A percentile compares a stretch with the other conserved stretches of the same genome.
Evolutionary conservation across 2,329 filamentous ascomycete species (phyloP).

Genomic region (Colletotrichum filicis): DNA sequence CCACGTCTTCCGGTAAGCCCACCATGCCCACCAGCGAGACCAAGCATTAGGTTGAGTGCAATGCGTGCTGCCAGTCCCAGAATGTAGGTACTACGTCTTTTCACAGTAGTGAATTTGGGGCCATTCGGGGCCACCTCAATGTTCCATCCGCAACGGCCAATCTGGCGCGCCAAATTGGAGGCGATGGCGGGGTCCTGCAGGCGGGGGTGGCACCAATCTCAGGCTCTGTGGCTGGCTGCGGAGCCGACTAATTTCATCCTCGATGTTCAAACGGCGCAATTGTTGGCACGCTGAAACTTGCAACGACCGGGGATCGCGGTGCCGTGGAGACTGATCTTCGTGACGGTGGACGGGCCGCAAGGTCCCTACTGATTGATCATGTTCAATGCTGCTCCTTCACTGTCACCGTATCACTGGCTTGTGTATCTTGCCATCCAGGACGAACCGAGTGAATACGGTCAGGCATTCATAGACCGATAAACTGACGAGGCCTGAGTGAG

Average conservation of each 20-base stretch:
- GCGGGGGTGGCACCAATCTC: slow-evolving; percentile 35
- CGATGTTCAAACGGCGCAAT: slow-evolving; percentile 24
- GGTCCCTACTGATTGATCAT: background rate
- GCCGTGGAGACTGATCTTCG: slow-evolving; percentile 33
- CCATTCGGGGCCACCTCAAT: slow-evolving; percentile 8
- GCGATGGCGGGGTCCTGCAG: slow-evolving; percentile 34
- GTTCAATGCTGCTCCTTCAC: background rate
- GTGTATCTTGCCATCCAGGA: background rate
- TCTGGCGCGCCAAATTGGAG: slow-evolving; percentile 18
- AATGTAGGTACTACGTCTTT: too few species aligned
- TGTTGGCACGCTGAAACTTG: slow-evolving; percentile 25
- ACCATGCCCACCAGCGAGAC: too few species aligned
- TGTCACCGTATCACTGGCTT: background rate
- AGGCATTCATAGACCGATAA: background rate
- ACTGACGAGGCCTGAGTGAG: background rate
- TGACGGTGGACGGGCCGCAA: slow-evolving; percentile 20
- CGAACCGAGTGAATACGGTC: background rate
- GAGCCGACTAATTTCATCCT: slow-evolving; percentile 34
- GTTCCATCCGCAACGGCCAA: slow-evolving; percentile 25
- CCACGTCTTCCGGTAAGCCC: too few species aligned
- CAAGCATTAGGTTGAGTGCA: background rate
- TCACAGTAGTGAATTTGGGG: slow-evolving; percentile 1
- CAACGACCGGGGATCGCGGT: slow-evolving; percentile 34
- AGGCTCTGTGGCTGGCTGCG: slow-evolving; percentile 32
- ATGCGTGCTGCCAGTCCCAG: background rate